These are phyloP conservation scores for Lepidium africanum DNA, from an alignment of 345 rosid genomes.

Conservation along the genomic window DNA sequence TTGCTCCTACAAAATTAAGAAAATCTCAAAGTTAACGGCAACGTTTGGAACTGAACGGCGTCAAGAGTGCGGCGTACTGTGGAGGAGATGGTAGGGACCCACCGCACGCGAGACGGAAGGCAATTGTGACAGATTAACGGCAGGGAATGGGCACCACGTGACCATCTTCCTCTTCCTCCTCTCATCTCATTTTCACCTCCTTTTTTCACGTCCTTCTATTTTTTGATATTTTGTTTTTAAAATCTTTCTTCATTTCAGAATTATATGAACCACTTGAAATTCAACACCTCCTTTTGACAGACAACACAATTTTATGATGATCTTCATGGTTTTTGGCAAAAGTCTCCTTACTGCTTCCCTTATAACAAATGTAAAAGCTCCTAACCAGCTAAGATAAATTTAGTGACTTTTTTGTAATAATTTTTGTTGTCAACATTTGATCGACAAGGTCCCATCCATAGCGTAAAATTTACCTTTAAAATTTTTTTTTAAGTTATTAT, in stretches of 20 bases:
- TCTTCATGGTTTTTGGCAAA: too few species aligned
- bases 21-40: slow-evolving; percentile 13
- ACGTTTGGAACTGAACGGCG: slow-evolving; percentile 10
- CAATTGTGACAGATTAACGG: slow-evolving; percentile 18
- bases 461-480: too few species aligned
- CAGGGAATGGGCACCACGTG: slow-evolving; percentile 31
- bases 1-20: slow-evolving; percentile 13
- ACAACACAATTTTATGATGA: too few species aligned
- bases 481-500: too few species aligned
- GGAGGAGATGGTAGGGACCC: slow-evolving; percentile 17
- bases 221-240: not conserved
- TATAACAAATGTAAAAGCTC: too few species aligned
- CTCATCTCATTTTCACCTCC: slow-evolving; percentile 1
- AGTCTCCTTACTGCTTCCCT: too few species aligned
- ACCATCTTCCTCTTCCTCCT: not conserved
- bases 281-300: too few species aligned
- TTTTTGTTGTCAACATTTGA: too few species aligned
- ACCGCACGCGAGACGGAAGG: slow-evolving; percentile 33
- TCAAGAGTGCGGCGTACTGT: slow-evolving; percentile 8
- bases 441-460: too few species aligned
- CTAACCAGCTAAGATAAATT: too few species aligned
- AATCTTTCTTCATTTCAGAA: not conserved
- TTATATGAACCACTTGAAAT: too few species aligned
- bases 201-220: not conserved
- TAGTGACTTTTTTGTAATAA: too few species aligned